Conservation (phyloP, 2,329 filamentous ascomycete species). For the Teratosphaeria zuluensis region DNA sequence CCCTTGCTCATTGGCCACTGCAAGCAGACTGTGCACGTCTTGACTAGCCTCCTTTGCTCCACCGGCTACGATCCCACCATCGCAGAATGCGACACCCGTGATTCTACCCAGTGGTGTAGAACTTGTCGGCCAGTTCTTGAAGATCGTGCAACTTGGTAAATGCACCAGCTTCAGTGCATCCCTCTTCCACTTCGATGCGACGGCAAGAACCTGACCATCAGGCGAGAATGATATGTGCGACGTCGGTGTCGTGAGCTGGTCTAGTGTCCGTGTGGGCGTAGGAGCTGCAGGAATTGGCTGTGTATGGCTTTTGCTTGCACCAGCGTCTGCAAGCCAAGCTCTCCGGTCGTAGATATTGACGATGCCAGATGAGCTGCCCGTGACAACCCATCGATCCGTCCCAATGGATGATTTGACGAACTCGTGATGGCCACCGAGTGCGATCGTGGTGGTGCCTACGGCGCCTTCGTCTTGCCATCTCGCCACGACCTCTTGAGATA, state of each 20-base stretch:
- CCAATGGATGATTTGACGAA: constrained; percentile 52
- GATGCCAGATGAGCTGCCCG: constrained; percentile 79
- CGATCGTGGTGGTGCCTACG: constrained; percentile 72
- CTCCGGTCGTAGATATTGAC: constrained; percentile 87
- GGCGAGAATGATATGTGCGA: constrained; percentile 72
- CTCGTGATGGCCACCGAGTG: constrained; percentile 58
- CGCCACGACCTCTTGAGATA: constrained; percentile 58
- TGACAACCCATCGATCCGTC: constrained; percentile 76
- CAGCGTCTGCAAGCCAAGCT: constrained; percentile 37
- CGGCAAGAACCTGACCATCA: constrained; percentile 80
- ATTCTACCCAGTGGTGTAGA: constrained; percentile 81
- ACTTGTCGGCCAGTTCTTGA: constrained; percentile 91
- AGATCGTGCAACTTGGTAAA: constrained; percentile 84
- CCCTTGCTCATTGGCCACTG: constrained; percentile 80
- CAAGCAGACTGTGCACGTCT: constrained; percentile 49
- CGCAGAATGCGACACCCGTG: constrained; percentile 44
- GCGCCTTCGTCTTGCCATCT: constrained; percentile 87
- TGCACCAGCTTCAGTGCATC: constrained; percentile 83
- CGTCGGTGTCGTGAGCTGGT: constrained; percentile 80
- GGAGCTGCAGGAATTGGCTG: constrained; percentile 52
- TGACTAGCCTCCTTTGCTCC: constrained; percentile 36
- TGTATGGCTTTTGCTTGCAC: constrained; percentile 1
- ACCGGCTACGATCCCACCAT: constrained; percentile 24
- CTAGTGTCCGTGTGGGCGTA: constrained; percentile 62
- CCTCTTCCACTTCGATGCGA: constrained; percentile 78